Evolutionary conservation across 2,329 filamentous ascomycete genomes (phyloP), one percentile per base, ranked within the genome.

Genomic region (Pseudogymnoascus sp.): DNA sequence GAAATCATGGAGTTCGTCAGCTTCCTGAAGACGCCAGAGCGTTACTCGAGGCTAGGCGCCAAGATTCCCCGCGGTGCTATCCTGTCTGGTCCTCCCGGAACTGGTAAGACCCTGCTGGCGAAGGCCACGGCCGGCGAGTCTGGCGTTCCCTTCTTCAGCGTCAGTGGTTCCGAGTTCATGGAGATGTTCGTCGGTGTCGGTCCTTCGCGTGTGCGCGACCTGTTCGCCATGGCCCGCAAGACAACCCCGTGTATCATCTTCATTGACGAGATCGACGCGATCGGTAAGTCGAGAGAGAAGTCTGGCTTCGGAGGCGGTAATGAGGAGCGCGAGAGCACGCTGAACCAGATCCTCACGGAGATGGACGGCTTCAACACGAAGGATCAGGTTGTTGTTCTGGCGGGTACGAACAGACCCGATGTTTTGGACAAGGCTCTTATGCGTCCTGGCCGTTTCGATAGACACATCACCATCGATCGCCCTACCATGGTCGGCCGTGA

Each of bases 141-240:
- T 27, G 88, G 89, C 45, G 94, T 99, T 33, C 94, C 94, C 0
- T 99, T 99, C 82, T 99, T 92, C 82, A 96, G 90, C 71, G 94
- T 99, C 69, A 97, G 92, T 74, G 94, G 94, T 73, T 99, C 94
- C 58, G 94, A 99, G 74, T 99, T 99, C 72, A 93, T 99, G 33
- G 94, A 99, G 78, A 99, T 99, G 93, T 99, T 99, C 73, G 94
- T 99, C 60, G 94, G 94, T 84, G 94, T 99, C 64, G 94, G 94
- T 75, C 90, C 94, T 18, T 97, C 93, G 31, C 86, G 94, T 76
- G 94, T 99, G 59, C 87, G 94, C 69, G 94, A 99, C 75, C 79
- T 99, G 60, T 99, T 99, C 71, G 87, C 91, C 62, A 96, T 90
- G 69, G 94, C 94, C 15, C 86, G 94, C 63, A 97, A 97, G 80